Base-by-base conservation (phyloP, 2,329 filamentous ascomycete genomes). In the Clonostachys solani region DNA sequence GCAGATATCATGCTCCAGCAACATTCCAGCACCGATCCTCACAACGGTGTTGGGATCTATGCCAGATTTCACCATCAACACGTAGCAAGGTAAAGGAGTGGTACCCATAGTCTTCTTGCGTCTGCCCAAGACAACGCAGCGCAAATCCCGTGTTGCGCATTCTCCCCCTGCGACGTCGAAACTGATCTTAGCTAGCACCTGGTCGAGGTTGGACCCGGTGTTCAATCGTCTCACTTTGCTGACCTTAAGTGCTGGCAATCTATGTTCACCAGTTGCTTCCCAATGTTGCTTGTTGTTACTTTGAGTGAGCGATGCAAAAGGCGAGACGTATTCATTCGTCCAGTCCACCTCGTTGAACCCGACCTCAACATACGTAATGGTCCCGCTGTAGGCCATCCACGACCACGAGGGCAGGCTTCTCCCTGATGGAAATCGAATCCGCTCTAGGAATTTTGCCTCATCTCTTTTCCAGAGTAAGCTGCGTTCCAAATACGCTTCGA, bases 151-250 rank as follows among this genome's bases (percentile, higher is more conserved):
- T 29, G 10, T 3, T 10, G 23, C 23, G 23, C 23, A 29, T 29
- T 9, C 23, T 29, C 4, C 23, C 23, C 23, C 23, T 29, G 23
- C 23, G 23, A 29, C 23, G 3, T 29, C 23, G 23, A 29, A 29
- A 29, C 23, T 29, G 3, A 29, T 10, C 9, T 29, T 29, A 5
- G 23, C 23, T 29, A 29, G 23, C 8, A 10, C 23, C 9, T 29
- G 23, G 23, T 29, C 23, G 23, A 10, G 23, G 23, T 9, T 29
- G 23, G 23, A 29, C 23, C 9, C 10, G 8, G 23, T 10, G 3
- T 6, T 29, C 23, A 29, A 29, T 29, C 8, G 23, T 10, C 23
- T 29, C 23, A 29, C 23, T 29, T 52, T 50, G 73, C 58, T 56
- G 49, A 29, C 23, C 4, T 29, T 12, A 38, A n/a, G 36, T 5